Base-by-base conservation (phyloP, 192 early-diverging fungal species). In the Coemansia sp. region DNA sequence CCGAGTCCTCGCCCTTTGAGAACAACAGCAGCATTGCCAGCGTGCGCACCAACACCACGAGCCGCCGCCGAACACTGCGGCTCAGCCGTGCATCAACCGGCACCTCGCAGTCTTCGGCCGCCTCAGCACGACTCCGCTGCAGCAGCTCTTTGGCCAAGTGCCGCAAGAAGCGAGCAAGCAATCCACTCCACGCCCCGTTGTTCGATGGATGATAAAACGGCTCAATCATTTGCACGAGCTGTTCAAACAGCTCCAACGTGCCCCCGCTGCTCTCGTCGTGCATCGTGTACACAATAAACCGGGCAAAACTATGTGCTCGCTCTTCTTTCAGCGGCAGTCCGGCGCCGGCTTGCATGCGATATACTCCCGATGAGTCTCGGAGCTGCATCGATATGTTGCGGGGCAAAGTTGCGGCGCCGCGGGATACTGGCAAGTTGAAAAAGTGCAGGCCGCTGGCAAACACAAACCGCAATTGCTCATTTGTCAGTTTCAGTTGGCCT, bases 131-230 rank as follows among this genome's bases (percentile, higher is more conserved):
- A 26, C 66, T 63, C 5, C 95, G 79, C 52, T 85, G 76, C 60
- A 93, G 68, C 34, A 93, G 92, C 50, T 89, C 86, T 28, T 60
- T 79, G 7, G 84, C 61, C 26, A 97, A 64, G 34, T 82, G 74
- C 24, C 88, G 86, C 58, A 92, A 44, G 60, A 97, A 89, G 15
- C 84, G 76, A 0, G 90, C 83, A 6, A 98, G 83, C 6, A 74
- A 71, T 47, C 81, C 80, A 18, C 90, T 90, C 95, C 95, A 98
- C 52, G 68, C 64, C 3, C 95, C 95, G 63, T 82, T 80, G 80
- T 98, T 98, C n/a, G 91, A 92, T 11, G 95, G 95, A 71, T 98
- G 93, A 62, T 84, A 93, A 64, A 88, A 96, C 0, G 89, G 87
- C 74, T 98, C 95, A 24, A 87, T 85, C 49, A 93, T 91, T 60